Conservation (phyloP, 2,329 filamentous ascomycete genomes). For the Phoma sp. region DNA sequence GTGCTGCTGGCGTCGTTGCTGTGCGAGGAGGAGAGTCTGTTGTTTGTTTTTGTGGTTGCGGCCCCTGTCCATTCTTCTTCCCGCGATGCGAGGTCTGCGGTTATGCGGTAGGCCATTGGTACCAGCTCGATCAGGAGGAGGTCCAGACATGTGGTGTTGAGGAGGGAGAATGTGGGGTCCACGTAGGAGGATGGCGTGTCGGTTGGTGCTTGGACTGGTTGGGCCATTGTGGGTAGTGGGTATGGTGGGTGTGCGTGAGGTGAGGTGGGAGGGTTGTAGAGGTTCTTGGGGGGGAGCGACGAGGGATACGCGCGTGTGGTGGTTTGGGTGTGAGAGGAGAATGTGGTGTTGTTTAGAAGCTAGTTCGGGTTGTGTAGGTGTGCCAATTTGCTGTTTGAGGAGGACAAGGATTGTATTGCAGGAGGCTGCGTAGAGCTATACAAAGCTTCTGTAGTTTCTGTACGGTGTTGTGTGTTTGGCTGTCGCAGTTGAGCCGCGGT, state of each 20-base stretch:
- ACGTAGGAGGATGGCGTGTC: constrained; percentile 51
- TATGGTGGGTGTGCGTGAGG: no score
- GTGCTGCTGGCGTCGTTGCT: constrained; percentile 37
- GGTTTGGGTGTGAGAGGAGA: neutral
- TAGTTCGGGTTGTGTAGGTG: neutral
- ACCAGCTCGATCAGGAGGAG: constrained; percentile 96
- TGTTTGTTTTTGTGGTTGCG: constrained; percentile 14
- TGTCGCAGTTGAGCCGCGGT: constrained; percentile 13
- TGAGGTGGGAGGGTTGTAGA: neutral
- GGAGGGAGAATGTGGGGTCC: constrained; percentile 76
- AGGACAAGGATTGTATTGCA: neutral
- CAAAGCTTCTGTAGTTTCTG: neutral
- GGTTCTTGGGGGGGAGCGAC: no score
- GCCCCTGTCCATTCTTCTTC: constrained; percentile 50
- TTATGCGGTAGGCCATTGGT: constrained; percentile 87
- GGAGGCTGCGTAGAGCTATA: neutral
- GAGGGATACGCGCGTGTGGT: neutral
- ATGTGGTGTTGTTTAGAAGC: neutral
- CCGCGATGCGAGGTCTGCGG: constrained; percentile 69
- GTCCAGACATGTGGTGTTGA: constrained; percentile 87
- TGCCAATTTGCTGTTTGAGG: neutral
- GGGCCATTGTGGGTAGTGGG: constrained; percentile 18
- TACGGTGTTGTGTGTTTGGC: neutral
- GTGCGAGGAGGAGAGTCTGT: constrained; percentile 23
- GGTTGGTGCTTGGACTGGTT: constrained; percentile 18